Conservation (phyloP, 257 asterid species). For the Capsicum rhomboideum region DNA sequence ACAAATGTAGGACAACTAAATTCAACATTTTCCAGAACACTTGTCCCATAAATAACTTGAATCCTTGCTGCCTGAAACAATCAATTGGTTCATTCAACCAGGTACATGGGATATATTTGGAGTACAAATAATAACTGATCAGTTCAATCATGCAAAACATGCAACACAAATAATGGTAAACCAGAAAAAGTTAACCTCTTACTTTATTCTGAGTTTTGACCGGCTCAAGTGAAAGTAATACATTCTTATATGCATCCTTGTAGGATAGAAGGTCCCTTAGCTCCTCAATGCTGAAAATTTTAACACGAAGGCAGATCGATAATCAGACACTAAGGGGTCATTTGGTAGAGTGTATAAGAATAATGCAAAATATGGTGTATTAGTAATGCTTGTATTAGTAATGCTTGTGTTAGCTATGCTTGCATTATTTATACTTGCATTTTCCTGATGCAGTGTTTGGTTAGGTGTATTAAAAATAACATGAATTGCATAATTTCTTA, state of each 20-base stretch:
- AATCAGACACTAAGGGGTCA: not conserved
- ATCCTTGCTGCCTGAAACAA: not conserved
- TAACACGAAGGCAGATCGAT: not conserved
- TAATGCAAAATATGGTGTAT: no score
- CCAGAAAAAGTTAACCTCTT: slow-evolving; percentile 13
- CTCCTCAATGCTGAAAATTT: slow-evolving; percentile 62
- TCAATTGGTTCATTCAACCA: not conserved
- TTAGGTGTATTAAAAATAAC: no score
- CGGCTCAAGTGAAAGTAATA: slow-evolving; percentile 75
- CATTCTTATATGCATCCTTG: slow-evolving; percentile 72
- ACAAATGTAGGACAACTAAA: not conserved
- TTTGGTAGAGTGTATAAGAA: no score
- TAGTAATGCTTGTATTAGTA: no score
- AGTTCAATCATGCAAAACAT: not conserved
- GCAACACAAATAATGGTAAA: not conserved
- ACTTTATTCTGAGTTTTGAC: slow-evolving; percentile 84
- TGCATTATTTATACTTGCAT: no score
- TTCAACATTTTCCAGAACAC: not conserved
- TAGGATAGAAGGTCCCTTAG: slow-evolving; percentile 68
- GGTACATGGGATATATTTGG: not conserved
- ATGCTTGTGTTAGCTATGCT: no score
- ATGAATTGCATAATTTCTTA: no score
- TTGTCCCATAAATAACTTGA: not conserved
- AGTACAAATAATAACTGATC: not conserved
- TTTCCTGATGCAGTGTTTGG: no score